phyloP scores from a whole-genome alignment of 2,329 filamentous ascomycete species.

The Cercospora canescens region DNA sequence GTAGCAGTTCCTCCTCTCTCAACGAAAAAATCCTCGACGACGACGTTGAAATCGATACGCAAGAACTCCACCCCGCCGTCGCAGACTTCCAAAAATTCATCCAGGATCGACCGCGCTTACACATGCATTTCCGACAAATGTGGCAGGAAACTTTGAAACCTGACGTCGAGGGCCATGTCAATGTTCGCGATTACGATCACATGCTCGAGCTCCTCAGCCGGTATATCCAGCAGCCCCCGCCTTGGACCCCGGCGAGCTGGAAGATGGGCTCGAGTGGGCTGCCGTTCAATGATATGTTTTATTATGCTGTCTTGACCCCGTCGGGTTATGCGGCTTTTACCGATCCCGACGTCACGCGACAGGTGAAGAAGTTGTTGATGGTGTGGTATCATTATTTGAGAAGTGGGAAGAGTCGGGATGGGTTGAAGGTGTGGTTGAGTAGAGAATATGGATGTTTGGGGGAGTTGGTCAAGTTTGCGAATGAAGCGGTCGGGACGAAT shows the following conservation, averaged over 20 bases:
- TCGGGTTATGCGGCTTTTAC: background rate
- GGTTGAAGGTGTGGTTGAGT: background rate
- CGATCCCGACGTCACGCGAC: background rate
- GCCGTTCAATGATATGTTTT: background rate
- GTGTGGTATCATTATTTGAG: background rate
- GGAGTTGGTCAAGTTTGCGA: background rate
- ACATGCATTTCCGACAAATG: background rate
- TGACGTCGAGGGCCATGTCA: background rate
- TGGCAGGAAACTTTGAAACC: background rate
- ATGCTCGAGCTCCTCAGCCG: background rate
- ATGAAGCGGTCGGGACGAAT: background rate
- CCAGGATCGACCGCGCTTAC: background rate
- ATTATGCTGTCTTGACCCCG: background rate
- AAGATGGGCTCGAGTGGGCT: background rate
- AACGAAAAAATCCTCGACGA: background rate
- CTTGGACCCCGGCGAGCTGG: background rate
- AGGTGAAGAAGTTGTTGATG: background rate
- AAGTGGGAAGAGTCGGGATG: background rate
- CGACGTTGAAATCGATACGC: background rate
- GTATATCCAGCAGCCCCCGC: background rate
- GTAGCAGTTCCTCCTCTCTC: background rate
- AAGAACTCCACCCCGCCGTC: background rate
- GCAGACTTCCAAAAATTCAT: background rate
- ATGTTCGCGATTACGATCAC: background rate
- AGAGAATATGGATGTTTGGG: background rate